Evolutionary conservation across 306 rosid genomes (phyloP), one percentile per base, ranked within the genome.

Genomic region (Ammopiptanthus mongolicus): DNA sequence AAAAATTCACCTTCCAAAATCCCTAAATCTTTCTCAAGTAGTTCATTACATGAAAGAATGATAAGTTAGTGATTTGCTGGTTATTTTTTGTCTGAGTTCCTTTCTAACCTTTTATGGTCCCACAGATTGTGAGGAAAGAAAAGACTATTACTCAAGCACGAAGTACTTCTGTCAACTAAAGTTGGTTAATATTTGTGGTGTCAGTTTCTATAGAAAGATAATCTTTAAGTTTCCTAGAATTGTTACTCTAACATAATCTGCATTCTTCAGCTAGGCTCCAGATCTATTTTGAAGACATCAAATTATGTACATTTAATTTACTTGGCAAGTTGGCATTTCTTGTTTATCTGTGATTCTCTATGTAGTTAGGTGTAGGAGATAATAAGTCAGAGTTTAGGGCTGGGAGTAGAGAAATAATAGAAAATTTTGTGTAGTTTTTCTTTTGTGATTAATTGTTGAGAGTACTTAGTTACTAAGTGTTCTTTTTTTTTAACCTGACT

Each of bases 301-400:
- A 69, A 31, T 69, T n/a, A 34, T 51, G 57, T 6, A 17, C 25
- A 51, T 50, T 51, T 48, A 15, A 10, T 17, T 52, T 50, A 11
- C 50, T 52, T 13, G 52, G 10, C 52, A 71, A 11, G 21, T 52
- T 21, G 37, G 10, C 39, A 37, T 71, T 71, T 53, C 65, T 55
- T 73, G 79, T 44, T 46, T 66, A 66, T 66, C 13, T 61, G 37
- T 48, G 55, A 71, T 71, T 33, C 9, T 50, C 22, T 64, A 62
- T 46, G 78, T 46, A 59, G 29, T 58, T 28, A 39, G 12, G 56
- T 9, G 5, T 13, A 59, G 48, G 8, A 36, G 42, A 33, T 60
- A 60, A 10, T 5, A 42, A 21, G 33, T 42, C 19, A 19, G 22
- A 31, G 21, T 2, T 11, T 10, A n/a, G n/a, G 41, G 3, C 13